phyloP scores from a whole-genome alignment of 2,329 filamentous ascomycete species.

The Trichophyton benhamiae region DNA sequence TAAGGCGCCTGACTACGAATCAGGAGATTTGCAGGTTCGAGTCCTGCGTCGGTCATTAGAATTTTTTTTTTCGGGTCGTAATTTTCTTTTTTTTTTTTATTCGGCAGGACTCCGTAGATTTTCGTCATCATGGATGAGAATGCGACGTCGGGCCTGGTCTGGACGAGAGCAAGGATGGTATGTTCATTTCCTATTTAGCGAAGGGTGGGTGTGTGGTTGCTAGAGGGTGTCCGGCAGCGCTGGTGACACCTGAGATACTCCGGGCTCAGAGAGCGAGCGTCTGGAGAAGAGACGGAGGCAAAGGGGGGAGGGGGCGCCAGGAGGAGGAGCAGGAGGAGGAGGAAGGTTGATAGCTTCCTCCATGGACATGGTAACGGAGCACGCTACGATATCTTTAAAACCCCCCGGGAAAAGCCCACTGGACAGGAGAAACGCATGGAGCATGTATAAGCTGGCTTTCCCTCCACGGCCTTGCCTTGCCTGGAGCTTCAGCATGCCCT shows the following conservation, averaged over 20 bases:
- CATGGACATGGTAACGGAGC: not conserved
- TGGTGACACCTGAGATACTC: not conserved
- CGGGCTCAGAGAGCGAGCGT: no score
- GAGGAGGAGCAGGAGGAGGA: not conserved
- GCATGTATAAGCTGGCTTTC: not conserved
- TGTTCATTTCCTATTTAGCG: no score
- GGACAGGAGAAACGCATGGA: not conserved
- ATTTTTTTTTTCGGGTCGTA: not conserved
- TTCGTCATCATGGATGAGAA: no score
- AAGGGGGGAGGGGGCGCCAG: no score
- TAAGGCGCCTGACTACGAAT: conserved; percentile 3
- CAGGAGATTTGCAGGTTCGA: conserved; percentile 3
- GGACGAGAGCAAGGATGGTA: no score
- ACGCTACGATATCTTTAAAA: not conserved
- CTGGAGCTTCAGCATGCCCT: not conserved
- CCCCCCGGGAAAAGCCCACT: not conserved
- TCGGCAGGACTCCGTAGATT: no score
- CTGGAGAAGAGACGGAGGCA: no score
- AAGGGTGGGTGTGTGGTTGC: no score
- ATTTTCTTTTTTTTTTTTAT: not conserved
- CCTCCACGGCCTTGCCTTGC: not conserved
- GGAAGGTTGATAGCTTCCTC: conserved; percentile 1
- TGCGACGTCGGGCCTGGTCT: no score
- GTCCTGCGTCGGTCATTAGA: not conserved
- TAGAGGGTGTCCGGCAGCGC: no score